Conservation (phyloP, 768 basidiomycete species). For the Mycena polygramma region DNA sequence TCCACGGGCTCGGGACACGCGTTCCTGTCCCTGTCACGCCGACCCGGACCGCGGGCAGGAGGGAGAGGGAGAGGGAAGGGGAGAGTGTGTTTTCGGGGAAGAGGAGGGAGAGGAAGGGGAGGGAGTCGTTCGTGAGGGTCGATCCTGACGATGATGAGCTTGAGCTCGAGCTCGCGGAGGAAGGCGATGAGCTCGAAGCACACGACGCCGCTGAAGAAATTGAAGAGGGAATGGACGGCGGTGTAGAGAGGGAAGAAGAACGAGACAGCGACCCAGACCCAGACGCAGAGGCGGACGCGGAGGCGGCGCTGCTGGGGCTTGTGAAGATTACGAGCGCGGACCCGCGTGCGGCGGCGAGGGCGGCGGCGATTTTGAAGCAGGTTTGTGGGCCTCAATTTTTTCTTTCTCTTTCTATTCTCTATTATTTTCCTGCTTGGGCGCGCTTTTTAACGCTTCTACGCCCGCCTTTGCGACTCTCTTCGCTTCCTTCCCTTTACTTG, state of each 20-base stretch:
- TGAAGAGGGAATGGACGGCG: conserved; percentile 34
- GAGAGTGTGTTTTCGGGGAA: background rate
- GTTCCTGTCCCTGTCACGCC: background rate
- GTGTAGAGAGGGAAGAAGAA: no score
- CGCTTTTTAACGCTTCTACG: no score
- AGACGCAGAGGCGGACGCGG: conserved; percentile 40
- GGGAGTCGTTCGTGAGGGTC: background rate
- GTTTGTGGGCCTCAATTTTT: no score
- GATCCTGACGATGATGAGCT: background rate
- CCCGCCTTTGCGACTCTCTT: no score
- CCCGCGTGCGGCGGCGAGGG: conserved; percentile 88
- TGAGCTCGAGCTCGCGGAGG: no score
- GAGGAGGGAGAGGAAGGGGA: background rate
- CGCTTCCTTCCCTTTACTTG: conserved; percentile 6
- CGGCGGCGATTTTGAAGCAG: conserved; percentile 93
- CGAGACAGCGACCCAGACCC: background rate
- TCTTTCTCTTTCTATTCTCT: background rate
- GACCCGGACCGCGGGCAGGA: no score
- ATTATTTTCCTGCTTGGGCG: no score
- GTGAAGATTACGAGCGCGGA: conserved; percentile 90
- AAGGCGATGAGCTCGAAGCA: no score
- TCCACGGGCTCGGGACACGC: background rate
- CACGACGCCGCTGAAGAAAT: background rate
- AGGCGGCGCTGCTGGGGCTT: conserved; percentile 63
- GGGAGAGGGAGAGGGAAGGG: no score